A percentile compares a stretch with the other conserved stretches of the same genome.
Conservation (phyloP, 2,329 filamentous ascomycete genomes). For the Dendrostoma leiphaemia region DNA sequence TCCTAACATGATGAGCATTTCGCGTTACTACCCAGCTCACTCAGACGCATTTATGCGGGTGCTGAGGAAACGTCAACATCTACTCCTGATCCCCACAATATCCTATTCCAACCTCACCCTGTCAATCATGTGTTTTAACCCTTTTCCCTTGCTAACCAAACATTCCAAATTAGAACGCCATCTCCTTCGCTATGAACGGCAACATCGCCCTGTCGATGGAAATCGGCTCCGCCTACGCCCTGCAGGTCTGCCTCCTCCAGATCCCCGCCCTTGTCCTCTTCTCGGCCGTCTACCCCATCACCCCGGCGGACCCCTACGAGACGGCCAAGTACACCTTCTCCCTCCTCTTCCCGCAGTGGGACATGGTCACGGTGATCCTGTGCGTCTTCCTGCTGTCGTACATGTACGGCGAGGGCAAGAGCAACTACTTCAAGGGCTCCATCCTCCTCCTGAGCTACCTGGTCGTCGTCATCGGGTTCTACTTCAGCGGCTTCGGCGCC, state of each 20-base stretch:
- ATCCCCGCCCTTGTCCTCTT: constrained; percentile 91
- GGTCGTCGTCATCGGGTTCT: constrained; percentile 90
- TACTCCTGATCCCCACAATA: constrained; percentile 11
- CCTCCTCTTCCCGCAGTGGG: constrained; percentile 97
- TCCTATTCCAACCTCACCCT: constrained; percentile 4
- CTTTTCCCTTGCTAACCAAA: background rate
- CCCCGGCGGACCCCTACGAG: constrained; percentile 37
- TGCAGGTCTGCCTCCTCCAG: constrained; percentile 93
- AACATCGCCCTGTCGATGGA: constrained; percentile 99
- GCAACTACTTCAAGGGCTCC: constrained; percentile 99
- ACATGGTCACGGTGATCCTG: constrained; percentile 95
- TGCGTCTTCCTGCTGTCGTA: constrained; percentile 96
- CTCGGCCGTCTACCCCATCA: constrained; percentile 69
- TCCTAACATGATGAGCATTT: constrained; percentile 18
- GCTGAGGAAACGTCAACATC: constrained; percentile 12
- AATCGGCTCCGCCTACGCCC: constrained; percentile 93
- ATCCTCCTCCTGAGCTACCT: constrained; percentile 91
- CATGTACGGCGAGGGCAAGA: constrained; percentile 98
- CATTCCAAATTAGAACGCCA: constrained; percentile 70
- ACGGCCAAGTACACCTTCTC: constrained; percentile 67
- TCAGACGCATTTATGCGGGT: constrained; percentile 10
- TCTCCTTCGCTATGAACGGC: constrained; percentile 99
- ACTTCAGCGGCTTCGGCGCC: constrained; percentile 62
- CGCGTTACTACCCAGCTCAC: constrained; percentile 20
- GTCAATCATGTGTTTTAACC: background rate